Conservation (phyloP, 805 yeast species). For the Kregervanrija pseudodelftensis region DNA sequence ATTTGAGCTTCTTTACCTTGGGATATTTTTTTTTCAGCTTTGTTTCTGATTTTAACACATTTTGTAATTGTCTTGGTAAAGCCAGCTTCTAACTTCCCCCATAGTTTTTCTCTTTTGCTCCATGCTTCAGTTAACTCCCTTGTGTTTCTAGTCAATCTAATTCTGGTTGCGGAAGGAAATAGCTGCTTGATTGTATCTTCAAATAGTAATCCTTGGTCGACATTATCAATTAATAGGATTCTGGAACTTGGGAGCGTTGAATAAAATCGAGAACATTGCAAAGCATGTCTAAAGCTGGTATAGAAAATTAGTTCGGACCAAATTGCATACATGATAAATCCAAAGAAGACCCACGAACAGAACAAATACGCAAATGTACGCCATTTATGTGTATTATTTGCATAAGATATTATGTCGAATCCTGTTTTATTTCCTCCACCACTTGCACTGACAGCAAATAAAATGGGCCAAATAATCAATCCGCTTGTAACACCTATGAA, state of each 20-base stretch:
- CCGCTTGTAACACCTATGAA: conserved; percentile 47
- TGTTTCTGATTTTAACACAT: conserved; percentile 48
- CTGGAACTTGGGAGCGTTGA: conserved; percentile 63
- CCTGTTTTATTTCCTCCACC: conserved; percentile 51
- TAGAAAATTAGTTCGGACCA: conserved; percentile 72
- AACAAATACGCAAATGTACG: conserved; percentile 70
- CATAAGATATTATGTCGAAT: conserved; percentile 56
- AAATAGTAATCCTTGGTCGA: conserved; percentile 39
- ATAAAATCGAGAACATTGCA: conserved; percentile 67
- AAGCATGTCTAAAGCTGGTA: conserved; percentile 62
- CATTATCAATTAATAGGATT: conserved; percentile 65
- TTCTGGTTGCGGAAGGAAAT: conserved; percentile 55
- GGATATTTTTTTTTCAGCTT: conserved; percentile 37
- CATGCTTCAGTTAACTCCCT: conserved; percentile 47
- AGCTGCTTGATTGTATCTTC: conserved; percentile 46
- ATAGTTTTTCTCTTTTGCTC: conserved; percentile 57
- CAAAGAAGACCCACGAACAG: conserved; percentile 68
- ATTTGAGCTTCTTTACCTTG: conserved; percentile 39
- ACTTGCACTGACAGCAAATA: conserved; percentile 70
- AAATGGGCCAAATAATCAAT: conserved; percentile 54
- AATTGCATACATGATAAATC: conserved; percentile 54
- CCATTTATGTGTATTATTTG: conserved; percentile 57
- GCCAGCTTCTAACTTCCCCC: conserved; percentile 58
- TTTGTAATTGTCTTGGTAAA: conserved; percentile 52
- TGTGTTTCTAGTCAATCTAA: conserved; percentile 62